Evolutionary conservation across 1,284 basidiomycete genomes (phyloP).

Genomic region (Ustilago esculenta): DNA sequence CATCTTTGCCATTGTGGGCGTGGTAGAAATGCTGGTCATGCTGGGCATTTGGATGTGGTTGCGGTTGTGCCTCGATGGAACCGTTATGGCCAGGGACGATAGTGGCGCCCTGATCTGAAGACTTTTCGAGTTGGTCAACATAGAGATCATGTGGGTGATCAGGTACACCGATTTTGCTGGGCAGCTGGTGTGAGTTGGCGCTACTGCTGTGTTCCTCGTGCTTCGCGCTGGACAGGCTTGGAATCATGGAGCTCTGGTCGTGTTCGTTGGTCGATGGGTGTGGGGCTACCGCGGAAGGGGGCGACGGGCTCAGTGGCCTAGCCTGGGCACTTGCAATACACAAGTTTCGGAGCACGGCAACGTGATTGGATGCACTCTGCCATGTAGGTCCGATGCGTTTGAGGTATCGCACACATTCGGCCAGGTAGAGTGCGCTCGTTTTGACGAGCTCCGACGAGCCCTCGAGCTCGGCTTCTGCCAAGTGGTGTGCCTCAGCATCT

Average conservation of each 20-base stretch:
- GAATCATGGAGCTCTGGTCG: not conserved
- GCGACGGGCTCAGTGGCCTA: conserved; percentile 12
- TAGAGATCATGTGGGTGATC: not conserved
- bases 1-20: not conserved
- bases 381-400: conserved; percentile 46
- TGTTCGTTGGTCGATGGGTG: not conserved
- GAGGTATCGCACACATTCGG: conserved; percentile 43
- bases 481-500: conserved; percentile 13
- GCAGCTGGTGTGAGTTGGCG: not conserved
- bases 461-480: conserved; percentile 27
- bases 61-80: too few species aligned
- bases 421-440: conserved; percentile 36
- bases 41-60: too few species aligned
- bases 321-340: conserved; percentile 44
- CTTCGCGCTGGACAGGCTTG: not conserved
- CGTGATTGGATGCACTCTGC: conserved; percentile 47
- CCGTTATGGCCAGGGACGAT: too few species aligned
- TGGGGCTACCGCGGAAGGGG: not conserved
- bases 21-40: not conserved
- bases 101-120: too few species aligned
- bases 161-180: not conserved
- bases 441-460: conserved; percentile 37
- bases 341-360: conserved; percentile 32
- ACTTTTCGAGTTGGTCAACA: too few species aligned
- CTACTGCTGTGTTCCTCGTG: not conserved